Conservation (phyloP, 208 protist genomes). For the Trypanosoma scelopori region DNA sequence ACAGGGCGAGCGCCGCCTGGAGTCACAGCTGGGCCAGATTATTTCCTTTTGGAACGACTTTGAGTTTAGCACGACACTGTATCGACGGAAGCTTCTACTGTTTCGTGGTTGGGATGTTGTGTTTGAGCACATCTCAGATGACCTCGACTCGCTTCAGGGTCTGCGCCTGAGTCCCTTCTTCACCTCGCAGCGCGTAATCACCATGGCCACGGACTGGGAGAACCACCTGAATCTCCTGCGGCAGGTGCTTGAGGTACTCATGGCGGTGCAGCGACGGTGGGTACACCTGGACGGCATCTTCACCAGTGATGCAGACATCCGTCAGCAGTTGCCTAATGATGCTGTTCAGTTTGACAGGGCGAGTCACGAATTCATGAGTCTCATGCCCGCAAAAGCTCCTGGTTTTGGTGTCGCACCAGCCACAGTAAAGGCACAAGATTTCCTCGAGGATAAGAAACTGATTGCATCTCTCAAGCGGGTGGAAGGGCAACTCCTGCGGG, state of each 20-base stretch:
- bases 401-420: conserved; percentile 37
- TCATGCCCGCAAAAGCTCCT: conserved; percentile 88
- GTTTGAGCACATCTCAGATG: conserved; percentile 93
- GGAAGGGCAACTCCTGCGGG: conserved; percentile 86
- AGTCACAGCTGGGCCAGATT: conserved; percentile 86
- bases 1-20: conserved; percentile 86
- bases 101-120: conserved; percentile 98
- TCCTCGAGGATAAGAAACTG: conserved; percentile 93
- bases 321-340: conserved; percentile 94
- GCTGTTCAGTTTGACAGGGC: conserved; percentile 92
- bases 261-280: conserved; percentile 98
- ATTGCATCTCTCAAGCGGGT: conserved; percentile 91
- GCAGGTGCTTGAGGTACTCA: conserved; percentile 90
- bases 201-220: conserved; percentile 88
- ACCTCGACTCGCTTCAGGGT: conserved; percentile 91
- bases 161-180: conserved; percentile 98
- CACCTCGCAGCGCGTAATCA: conserved; percentile 56
- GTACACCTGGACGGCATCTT: conserved; percentile 99
- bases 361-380: conserved; percentile 92
- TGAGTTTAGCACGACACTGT: conserved; percentile 93
- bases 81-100: conserved; percentile 94
- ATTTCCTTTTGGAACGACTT: conserved; percentile 91
- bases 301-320: conserved; percentile 93
- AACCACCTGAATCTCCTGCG: conserved; percentile 91
- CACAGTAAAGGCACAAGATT: conserved; percentile 64